phyloP scores from a whole-genome alignment of 495 filamentous ascomycete genomes.

The Astrocystis sublimbata region DNA sequence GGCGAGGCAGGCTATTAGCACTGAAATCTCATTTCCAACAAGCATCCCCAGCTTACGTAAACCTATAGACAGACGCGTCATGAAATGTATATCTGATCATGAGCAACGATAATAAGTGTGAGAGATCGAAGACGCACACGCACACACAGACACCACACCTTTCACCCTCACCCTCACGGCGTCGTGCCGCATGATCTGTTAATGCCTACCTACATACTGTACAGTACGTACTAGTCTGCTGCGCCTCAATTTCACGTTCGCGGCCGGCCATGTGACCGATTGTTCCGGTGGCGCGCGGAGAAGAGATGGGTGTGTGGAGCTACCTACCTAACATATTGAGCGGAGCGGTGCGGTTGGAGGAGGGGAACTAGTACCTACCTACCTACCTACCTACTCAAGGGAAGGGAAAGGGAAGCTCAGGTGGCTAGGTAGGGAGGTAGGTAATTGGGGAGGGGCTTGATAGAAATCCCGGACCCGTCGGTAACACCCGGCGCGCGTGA shows the following conservation, averaged over 20 bases:
- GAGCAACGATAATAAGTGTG: no score
- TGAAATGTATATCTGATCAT: no score
- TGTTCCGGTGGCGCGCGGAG: constrained; percentile 15
- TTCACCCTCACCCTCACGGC: constrained; percentile 2
- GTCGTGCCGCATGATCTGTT: constrained; percentile 16
- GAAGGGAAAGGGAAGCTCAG: constrained; percentile 9
- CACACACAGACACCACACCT: no score
- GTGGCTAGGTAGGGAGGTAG: not conserved
- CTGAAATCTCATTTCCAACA: no score
- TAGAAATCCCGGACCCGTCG: constrained; percentile 13
- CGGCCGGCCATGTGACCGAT: constrained; percentile 19
- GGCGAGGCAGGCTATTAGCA: no score
- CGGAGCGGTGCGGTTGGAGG: constrained; percentile 16
- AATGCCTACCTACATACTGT: no score
- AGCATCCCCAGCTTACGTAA: no score
- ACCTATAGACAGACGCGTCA: no score
- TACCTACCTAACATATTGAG: no score
- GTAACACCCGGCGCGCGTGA: constrained; percentile 19
- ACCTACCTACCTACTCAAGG: no score
- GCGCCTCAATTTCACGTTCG: constrained; percentile 10
- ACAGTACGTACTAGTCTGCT: constrained; percentile 5
- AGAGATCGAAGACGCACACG: no score
- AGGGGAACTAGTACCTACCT: no score
- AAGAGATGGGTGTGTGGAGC: constrained; percentile 10
- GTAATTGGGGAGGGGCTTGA: not conserved